Percentiles rank a stretch among this genome's conserved stretches.
phyloP scores from a whole-genome alignment of 768 basidiomycete species.

The Tremella yokohamensis region DNA sequence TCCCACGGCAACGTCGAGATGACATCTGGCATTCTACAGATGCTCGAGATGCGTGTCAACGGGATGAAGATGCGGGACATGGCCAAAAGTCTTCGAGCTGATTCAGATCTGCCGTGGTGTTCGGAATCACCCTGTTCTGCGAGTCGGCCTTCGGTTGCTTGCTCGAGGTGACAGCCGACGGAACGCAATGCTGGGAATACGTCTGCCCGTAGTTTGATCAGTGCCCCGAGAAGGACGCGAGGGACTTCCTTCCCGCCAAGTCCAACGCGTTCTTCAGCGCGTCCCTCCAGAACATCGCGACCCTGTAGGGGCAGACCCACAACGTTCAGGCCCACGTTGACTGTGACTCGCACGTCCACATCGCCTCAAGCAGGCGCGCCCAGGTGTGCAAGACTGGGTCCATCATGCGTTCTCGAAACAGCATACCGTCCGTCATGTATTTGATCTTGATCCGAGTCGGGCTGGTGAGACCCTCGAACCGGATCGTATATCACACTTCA shows the following conservation, averaged over 20 bases:
- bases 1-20: too few relatives aligned
- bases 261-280: constrained; percentile 17
- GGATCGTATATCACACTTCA: constrained; percentile 78
- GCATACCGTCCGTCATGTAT: constrained; percentile 97
- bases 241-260: constrained; percentile 36
- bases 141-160: constrained; percentile 19
- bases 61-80: too few relatives aligned
- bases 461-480: constrained; percentile 88
- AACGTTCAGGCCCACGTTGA: too few relatives aligned
- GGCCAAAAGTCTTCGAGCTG: too few relatives aligned
- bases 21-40: too few relatives aligned
- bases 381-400: constrained; percentile 89
- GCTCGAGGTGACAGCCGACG: constrained; percentile 26
- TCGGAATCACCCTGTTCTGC: constrained; percentile 21
- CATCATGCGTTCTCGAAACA: constrained; percentile 87
- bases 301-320: too few relatives aligned
- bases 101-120: too few relatives aligned
- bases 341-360: too few relatives aligned
- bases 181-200: constrained; percentile 34
- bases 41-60: too few relatives aligned
- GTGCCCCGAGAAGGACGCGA: constrained; percentile 46
- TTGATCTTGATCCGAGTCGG: constrained; percentile 82
- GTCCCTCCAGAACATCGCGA: too few relatives aligned
- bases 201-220: constrained; percentile 22
- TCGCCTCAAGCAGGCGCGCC: too few relatives aligned